Percentiles rank a stretch among this genome's conserved stretches.
phyloP scores from a whole-genome alignment of 805 yeast genomes.

The Candida sakaeoensis region DNA sequence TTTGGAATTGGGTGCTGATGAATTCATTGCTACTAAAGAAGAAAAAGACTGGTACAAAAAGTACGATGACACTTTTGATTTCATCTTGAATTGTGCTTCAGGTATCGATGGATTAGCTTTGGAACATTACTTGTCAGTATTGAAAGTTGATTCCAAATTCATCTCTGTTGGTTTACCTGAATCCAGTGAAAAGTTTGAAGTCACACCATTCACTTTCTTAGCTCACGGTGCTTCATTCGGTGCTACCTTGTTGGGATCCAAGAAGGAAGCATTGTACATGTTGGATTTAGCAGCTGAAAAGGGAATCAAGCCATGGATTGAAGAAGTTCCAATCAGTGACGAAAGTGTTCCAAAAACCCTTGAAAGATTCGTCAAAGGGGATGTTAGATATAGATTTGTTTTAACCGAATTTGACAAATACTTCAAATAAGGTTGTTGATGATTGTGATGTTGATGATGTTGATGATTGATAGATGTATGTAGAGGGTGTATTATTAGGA shows the following conservation, averaged over 20 bases:
- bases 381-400: slow-evolving; percentile 62
- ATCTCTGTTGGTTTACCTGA: slow-evolving; percentile 67
- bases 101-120: slow-evolving; percentile 24
- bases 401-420: slow-evolving; percentile 53
- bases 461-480: background rate
- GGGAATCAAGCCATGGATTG: slow-evolving; percentile 59
- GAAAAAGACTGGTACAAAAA: slow-evolving; percentile 37
- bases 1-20: slow-evolving; percentile 29
- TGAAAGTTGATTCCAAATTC: slow-evolving; percentile 58
- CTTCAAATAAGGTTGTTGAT: slow-evolving; percentile 18
- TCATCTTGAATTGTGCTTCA: slow-evolving; percentile 47
- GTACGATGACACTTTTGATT: slow-evolving; percentile 36
- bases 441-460: background rate
- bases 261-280: slow-evolving; percentile 63
- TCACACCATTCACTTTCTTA: slow-evolving; percentile 52
- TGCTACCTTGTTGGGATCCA: slow-evolving; percentile 59
- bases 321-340: slow-evolving; percentile 51
- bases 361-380: slow-evolving; percentile 50
- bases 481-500: no score
- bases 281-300: slow-evolving; percentile 60
- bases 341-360: slow-evolving; percentile 53
- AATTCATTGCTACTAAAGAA: slow-evolving; percentile 49
- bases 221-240: slow-evolving; percentile 49
- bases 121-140: slow-evolving; percentile 30
- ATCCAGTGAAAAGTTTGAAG: slow-evolving; percentile 37